phyloP scores from a whole-genome alignment of 345 rosid genomes.

The Heritiera littoralis region DNA sequence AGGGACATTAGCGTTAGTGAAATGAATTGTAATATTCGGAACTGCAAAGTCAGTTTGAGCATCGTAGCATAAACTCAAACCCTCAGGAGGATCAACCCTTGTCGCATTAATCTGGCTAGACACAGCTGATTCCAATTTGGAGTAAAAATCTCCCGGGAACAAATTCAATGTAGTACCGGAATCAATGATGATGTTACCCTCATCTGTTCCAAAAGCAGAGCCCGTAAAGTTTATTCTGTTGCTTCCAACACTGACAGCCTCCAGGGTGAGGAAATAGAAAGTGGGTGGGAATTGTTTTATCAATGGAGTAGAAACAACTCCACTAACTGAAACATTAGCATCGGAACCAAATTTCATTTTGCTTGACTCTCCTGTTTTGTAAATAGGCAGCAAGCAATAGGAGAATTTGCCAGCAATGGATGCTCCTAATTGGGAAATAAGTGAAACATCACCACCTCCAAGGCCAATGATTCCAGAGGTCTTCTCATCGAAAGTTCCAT shows the following conservation, averaged over 20 bases:
- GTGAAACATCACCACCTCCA: conserved; percentile 52
- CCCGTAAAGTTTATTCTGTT: conserved; percentile 31
- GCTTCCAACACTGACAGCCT: conserved; percentile 51
- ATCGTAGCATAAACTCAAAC: conserved; percentile 42
- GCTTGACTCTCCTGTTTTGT: conserved; percentile 33
- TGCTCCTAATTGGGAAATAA: conserved; percentile 49
- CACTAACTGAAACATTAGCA: conserved; percentile 45
- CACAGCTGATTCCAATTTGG: conserved; percentile 29
- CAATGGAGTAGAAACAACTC: conserved; percentile 49
- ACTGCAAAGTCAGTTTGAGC: conserved; percentile 14
- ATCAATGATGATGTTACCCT: conserved; percentile 64
- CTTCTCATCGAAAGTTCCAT: conserved; percentile 37
- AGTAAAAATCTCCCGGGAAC: conserved; percentile 30
- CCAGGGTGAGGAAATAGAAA: conserved; percentile 43
- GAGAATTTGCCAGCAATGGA: conserved; percentile 55
- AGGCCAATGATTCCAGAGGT: conserved; percentile 63
- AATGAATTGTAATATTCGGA: conserved; percentile 44
- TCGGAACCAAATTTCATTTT: conserved; percentile 53
- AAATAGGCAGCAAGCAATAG: conserved; percentile 53
- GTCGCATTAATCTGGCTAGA: conserved; percentile 18
- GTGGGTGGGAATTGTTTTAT: conserved; percentile 34
- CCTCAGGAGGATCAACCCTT: conserved; percentile 30
- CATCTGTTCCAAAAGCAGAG: conserved; percentile 18
- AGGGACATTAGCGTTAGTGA: conserved; percentile 42
- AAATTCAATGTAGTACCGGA: conserved; percentile 63